These are phyloP conservation scores for Mycena filopes DNA, from an alignment of 768 basidiomycete genomes.

Conservation along the genomic window DNA sequence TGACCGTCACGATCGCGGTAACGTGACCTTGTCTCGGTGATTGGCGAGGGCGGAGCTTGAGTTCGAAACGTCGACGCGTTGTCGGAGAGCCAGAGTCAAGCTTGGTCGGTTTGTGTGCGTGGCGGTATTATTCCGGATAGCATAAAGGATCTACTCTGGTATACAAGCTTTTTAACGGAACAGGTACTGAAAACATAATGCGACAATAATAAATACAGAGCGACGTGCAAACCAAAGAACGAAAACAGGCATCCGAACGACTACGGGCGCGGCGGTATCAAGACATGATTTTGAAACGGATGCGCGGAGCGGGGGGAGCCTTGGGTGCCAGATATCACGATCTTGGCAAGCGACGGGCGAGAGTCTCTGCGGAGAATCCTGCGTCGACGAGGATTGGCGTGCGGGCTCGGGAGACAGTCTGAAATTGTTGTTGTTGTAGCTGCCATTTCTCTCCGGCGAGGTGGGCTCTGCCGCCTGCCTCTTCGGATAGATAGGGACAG, in stretches of 20 bases:
- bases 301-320: conserved; percentile 16
- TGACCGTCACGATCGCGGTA: too few species aligned
- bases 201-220: conserved; percentile 27
- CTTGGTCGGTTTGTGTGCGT: too few species aligned
- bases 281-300: conserved; percentile 24
- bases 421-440: conserved; percentile 10
- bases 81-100: too few species aligned
- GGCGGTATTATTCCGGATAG: conserved; percentile 28
- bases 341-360: conserved; percentile 33
- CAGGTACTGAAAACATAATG: conserved; percentile 19
- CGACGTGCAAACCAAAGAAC: conserved; percentile 8
- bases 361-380: conserved; percentile 29
- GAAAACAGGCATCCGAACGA: background rate
- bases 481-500: conserved; percentile 31
- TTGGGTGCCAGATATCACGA: conserved; percentile 24
- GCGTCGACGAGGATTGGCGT: conserved; percentile 19
- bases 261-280: conserved; percentile 14
- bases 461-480: conserved; percentile 24
- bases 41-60: too few species aligned
- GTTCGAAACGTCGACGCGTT: too few species aligned
- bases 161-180: conserved; percentile 24
- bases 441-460: conserved; percentile 15
- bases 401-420: conserved; percentile 20
- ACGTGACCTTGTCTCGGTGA: too few species aligned
- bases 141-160: conserved; percentile 19